Evolutionary conservation across 345 rosid genomes (phyloP), one percentile per base, ranked within the genome.

Genomic region (Tarenaya hassleriana): DNA sequence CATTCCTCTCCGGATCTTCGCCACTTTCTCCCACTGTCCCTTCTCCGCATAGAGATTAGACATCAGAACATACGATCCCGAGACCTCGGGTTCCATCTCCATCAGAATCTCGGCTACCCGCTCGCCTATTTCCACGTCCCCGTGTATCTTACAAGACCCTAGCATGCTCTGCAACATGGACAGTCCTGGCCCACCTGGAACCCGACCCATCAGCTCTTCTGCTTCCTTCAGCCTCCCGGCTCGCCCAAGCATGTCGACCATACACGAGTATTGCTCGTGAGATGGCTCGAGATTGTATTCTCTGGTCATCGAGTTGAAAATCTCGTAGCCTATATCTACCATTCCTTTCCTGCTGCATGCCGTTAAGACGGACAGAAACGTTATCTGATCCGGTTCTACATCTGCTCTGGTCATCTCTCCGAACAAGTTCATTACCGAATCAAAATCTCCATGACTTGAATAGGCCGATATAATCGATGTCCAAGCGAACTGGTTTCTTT

Each of bases 181-280:
- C 50, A 75, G 46, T 42, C 79, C 78, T 9, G 91, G 88, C 52
- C 77, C 74, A 41, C 86, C 91, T 19, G 91, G 87, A 55, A 77
- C 84, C 37, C 39, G 21, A 42, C 41, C 55, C 72, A 87, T 58
- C 47, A 84, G 52, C 60, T 74, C 75, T 64, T 86, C 86, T 41
- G 94, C 97, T 41, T 86, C 95, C 16, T 73, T 34, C 13, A 90
- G 65, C 52, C 77, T 64, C 65, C 95, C 95, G 52, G 80, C 83
- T 47, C 95, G 83, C 10, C 94, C 95, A 49, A 90, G 66, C 86
- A 86, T 72, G 65, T 90, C 97, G 10, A 86, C 97, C 86, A 90
- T 75, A 63, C 95, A 83, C 10, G 95, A 83, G 70, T 77, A 90
- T 56, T 90, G 97, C 73, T 81, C 86, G 4, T 75, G 69, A 35